A percentile compares a stretch with the other conserved stretches of the same genome.
Conservation (phyloP, 495 filamentous ascomycete genomes). For the Hyaloscypha finlandica region DNA sequence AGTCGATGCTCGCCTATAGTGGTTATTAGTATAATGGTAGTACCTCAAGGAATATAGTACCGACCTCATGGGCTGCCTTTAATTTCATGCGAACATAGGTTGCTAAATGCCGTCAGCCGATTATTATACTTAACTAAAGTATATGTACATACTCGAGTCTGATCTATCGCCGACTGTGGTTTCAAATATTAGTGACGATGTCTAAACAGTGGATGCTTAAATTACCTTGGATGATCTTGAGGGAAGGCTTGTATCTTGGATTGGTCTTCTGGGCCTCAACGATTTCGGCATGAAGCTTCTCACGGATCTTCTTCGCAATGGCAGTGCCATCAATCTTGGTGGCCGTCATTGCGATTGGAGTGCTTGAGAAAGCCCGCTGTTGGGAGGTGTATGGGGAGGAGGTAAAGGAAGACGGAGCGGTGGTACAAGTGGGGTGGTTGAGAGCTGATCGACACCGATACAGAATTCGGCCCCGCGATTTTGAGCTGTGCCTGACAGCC, state of each 20-base stretch:
- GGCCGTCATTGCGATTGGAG: slow-evolving; percentile 68
- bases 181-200: slow-evolving; percentile 21
- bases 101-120: slow-evolving; percentile 49
- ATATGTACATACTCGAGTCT: slow-evolving; percentile 75
- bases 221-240: slow-evolving; percentile 92
- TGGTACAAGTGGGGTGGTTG: slow-evolving; percentile 18
- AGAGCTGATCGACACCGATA: slow-evolving; percentile 14
- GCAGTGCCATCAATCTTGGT: slow-evolving; percentile 94
- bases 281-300: slow-evolving; percentile 76
- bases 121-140: neutral
- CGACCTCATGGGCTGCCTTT: slow-evolving; percentile 92
- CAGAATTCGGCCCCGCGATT: slow-evolving; percentile 31
- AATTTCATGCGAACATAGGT: slow-evolving; percentile 99
- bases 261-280: slow-evolving; percentile 76
- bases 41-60: slow-evolving; percentile 4
- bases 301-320: slow-evolving; percentile 87
- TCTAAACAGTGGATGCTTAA: slow-evolving; percentile 16
- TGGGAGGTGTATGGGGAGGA: slow-evolving; percentile 1
- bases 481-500: slow-evolving; percentile 16
- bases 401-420: slow-evolving; percentile 3
- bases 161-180: slow-evolving; percentile 75
- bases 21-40: slow-evolving; percentile 22
- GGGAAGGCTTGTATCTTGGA: slow-evolving; percentile 80
- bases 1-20: slow-evolving; percentile 79
- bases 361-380: slow-evolving; percentile 44